Evolutionary conservation across 805 yeast genomes (phyloP).

Genomic region (Candida odintsovae): DNA sequence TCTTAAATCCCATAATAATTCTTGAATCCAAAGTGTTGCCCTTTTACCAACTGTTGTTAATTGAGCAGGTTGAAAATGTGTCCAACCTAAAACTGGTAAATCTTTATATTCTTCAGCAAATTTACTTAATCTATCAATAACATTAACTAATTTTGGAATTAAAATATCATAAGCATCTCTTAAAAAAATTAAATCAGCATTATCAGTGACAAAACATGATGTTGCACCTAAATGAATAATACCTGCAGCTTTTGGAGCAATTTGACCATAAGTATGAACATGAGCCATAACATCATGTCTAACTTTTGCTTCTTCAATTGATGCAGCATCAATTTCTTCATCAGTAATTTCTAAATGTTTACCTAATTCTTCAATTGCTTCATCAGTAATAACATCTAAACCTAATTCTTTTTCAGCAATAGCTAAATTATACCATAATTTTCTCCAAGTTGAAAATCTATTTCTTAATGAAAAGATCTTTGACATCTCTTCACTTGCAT

Average conservation of each 20-base stretch:
- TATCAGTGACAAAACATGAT: constrained; percentile 95
- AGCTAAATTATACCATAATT: constrained; percentile 92
- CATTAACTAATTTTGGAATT: constrained; percentile 93
- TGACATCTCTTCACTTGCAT: constrained; percentile 98
- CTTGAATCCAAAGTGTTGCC: constrained; percentile 97
- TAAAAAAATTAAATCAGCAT: constrained; percentile 93
- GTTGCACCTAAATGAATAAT: constrained; percentile 98
- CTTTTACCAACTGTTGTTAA: constrained; percentile 98
- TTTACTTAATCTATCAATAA: constrained; percentile 80
- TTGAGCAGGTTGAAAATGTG: constrained; percentile 99
- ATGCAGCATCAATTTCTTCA: constrained; percentile 84
- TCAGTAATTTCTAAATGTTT: constrained; percentile 78
- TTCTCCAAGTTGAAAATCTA: constrained; percentile 97
- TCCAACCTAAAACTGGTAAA: constrained; percentile 97
- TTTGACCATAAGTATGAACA: constrained; percentile 89
- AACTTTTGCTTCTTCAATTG: constrained; percentile 92
- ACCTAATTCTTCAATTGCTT: constrained; percentile 85
- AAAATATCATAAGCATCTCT: constrained; percentile 92
- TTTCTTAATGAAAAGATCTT: constrained; percentile 85
- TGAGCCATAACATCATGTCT: constrained; percentile 99
- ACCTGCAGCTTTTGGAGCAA: constrained; percentile 95
- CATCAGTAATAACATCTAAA: constrained; percentile 75
- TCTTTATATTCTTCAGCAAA: constrained; percentile 93
- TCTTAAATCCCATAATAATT: constrained; percentile 94
- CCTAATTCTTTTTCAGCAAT: constrained; percentile 94